A percentile compares a stretch with the other conserved stretches of the same genome.
Conservation (phyloP, 2,329 filamentous ascomycete genomes). For the Arthrobotrys sphaeroides region DNA sequence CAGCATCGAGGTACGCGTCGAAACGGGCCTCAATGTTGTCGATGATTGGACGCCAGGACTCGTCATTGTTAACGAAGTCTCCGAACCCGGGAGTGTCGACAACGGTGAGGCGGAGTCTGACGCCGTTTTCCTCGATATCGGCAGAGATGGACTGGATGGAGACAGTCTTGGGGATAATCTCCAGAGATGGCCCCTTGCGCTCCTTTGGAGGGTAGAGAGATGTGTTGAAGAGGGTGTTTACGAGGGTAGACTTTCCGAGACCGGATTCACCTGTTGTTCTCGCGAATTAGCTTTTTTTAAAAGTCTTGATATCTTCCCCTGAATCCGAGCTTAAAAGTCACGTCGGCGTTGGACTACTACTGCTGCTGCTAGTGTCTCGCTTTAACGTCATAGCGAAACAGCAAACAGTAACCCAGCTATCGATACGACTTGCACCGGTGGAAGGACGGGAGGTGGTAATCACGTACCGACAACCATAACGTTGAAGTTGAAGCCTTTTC, state of each 20-base stretch:
- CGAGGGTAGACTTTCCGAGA: conserved; percentile 96
- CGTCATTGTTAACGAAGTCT: conserved; percentile 99
- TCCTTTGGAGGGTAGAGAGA: conserved; percentile 98
- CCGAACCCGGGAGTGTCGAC: conserved; percentile 98
- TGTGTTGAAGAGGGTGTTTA: conserved; percentile 99
- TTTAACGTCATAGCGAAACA: background rate
- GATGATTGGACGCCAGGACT: conserved; percentile 98
- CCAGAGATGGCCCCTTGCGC: conserved; percentile 94
- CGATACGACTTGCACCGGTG: conserved; percentile 28
- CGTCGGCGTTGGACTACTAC: conserved; percentile 21
- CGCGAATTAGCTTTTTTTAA: conserved; percentile 43
- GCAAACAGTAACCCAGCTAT: conserved; percentile 14
- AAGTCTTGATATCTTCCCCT: conserved; percentile 16
- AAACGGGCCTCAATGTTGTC: conserved; percentile 99
- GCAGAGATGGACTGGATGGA: conserved; percentile 94
- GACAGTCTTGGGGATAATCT: conserved; percentile 98
- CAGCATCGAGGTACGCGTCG: conserved; percentile 96
- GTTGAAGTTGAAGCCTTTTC: conserved; percentile 99
- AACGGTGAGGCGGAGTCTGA: conserved; percentile 93
- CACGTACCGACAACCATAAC: conserved; percentile 99
- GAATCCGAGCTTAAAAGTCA: conserved; percentile 44
- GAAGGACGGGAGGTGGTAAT: background rate
- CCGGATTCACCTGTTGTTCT: conserved; percentile 89
- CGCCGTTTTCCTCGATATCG: conserved; percentile 97
- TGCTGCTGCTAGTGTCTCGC: conserved; percentile 15